phyloP scores from a whole-genome alignment of 2,329 filamentous ascomycete species.

The Hawksworthiomyces lignivorus region DNA sequence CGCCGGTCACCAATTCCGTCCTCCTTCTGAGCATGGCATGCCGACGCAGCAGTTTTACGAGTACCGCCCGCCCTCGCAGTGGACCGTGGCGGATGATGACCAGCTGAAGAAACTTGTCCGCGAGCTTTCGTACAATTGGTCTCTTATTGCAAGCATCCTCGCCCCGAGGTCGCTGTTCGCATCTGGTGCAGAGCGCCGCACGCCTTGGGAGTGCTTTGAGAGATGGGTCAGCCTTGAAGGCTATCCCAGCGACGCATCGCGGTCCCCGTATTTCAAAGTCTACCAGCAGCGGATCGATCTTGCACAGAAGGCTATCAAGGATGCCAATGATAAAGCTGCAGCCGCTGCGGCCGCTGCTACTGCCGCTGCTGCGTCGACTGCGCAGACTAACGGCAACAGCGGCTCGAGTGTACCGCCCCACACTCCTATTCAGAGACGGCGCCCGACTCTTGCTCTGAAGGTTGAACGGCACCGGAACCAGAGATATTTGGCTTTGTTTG shows the following conservation, averaged over 20 bases:
- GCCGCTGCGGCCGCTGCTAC: conserved; percentile 24
- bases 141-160: conserved; percentile 77
- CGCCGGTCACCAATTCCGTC: conserved; percentile 84
- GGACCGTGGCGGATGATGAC: conserved; percentile 85
- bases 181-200: conserved; percentile 83
- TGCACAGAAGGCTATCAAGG: conserved; percentile 47
- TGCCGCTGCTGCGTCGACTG: conserved; percentile 24
- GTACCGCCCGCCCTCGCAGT: conserved; percentile 76
- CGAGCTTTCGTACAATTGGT: conserved; percentile 97
- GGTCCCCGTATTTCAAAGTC: conserved; percentile 86
- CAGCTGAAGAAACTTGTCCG: conserved; percentile 77
- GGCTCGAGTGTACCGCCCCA: conserved; percentile 17
- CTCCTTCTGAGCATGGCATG: conserved; percentile 87
- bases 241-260: conserved; percentile 84
- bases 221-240: conserved; percentile 91
- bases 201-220: conserved; percentile 98
- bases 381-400: conserved; percentile 21
- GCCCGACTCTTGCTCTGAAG: conserved; percentile 70
- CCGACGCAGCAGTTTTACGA: conserved; percentile 88
- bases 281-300: conserved; percentile 55
- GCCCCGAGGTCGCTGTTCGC: conserved; percentile 65
- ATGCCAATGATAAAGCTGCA: conserved; percentile 43
- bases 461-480: conserved; percentile 83
- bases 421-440: conserved; percentile 48
- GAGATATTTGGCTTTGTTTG: conserved; percentile 80